Conservation (phyloP, 192 early-diverging fungal genomes). For the Rhizoclosmatium globosum region DNA sequence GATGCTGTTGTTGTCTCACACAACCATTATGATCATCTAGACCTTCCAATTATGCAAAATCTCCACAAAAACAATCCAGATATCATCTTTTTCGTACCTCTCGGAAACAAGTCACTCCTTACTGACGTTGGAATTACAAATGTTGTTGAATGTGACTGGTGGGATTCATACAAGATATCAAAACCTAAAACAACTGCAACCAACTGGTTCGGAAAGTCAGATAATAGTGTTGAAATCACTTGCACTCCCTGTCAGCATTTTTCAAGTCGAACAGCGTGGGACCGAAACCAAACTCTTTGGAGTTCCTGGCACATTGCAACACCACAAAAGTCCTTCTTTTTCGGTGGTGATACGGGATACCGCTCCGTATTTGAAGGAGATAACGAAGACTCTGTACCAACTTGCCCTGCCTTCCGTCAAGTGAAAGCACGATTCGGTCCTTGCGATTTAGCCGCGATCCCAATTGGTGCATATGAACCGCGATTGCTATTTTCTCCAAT, state of each 20-base stretch:
- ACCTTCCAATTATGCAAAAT: slow-evolving; percentile 56
- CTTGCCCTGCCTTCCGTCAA: slow-evolving; percentile 85
- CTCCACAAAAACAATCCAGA: neutral
- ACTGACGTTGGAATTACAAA: slow-evolving; percentile 48
- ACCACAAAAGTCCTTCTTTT: slow-evolving; percentile 59
- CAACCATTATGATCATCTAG: slow-evolving; percentile 92
- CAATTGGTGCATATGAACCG: slow-evolving; percentile 87
- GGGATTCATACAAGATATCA: neutral
- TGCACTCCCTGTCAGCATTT: slow-evolving; percentile 83
- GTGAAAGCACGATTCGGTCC: slow-evolving; percentile 78
- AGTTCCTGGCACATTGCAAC: slow-evolving; percentile 72
- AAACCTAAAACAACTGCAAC: neutral
- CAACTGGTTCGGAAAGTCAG: neutral
- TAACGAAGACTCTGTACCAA: slow-evolving; percentile 55
- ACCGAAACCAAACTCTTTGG: slow-evolving; percentile 83
- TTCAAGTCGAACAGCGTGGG: slow-evolving; percentile 65
- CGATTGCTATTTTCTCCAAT: slow-evolving; percentile 75
- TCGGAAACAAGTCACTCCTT: slow-evolving; percentile 79
- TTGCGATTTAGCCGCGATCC: slow-evolving; percentile 78
- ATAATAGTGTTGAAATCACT: slow-evolving; percentile 12
- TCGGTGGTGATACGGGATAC: slow-evolving; percentile 86
- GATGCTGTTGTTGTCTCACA: slow-evolving; percentile 83
- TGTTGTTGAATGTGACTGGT: slow-evolving; percentile 78
- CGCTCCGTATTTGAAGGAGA: slow-evolving; percentile 57
- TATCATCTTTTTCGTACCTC: slow-evolving; percentile 73